Base-by-base conservation (phyloP, 179 eudicot genomes). In the Spergularia azorica region DNA sequence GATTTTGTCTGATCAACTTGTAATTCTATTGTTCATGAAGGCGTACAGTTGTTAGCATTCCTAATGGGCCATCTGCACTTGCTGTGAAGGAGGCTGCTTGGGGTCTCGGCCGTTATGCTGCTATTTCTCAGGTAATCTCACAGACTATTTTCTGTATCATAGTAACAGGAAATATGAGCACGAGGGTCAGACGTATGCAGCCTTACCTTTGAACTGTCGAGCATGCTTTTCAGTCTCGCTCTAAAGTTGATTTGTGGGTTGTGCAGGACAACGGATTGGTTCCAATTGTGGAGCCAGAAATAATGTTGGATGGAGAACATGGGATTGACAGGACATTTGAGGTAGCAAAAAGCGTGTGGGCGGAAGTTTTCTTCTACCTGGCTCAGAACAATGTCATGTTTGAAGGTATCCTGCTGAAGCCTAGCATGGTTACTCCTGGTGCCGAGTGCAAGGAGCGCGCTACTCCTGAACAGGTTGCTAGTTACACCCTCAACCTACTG, bases 21-120 rank as follows among this genome's bases (percentile, higher is more conserved):
- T 6, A 4, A 62, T 67, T 48, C 71, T 63, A 7, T 14, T 74
- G 17, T 54, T 70, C 55, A 18, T 69, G 46, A 59, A 87, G 93
- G 90, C 85, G 90, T 67, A 87, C 90, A 18, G 93, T 93, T 68
- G 94, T 93, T 41, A 93, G 97, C 85, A 90, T 93, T 62, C 97
- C 97, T 32, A 88, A 89, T 52, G 97, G 97, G 64, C 97, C 94
- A 76, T 93, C 97, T 71, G 93, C 97, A 36, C 85, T 93, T 77
- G 97, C 97, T 50, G 97, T 93, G 62, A 93, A 93, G 81, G 96
- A 93, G 82, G 96, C 94, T 38, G 97, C 97, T 38, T 93, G 97
- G 97, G 97, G 97, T 63, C 94, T 93, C 72, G 97, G 96, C 63
- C 96, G 96, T 67, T 93, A 91, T 83, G 97, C 96, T 78, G 94